A percentile compares a stretch with the other conserved stretches of the same genome.
phyloP scores from a whole-genome alignment of 2,329 filamentous ascomycete species.

The Cytospora paraplurivora region DNA sequence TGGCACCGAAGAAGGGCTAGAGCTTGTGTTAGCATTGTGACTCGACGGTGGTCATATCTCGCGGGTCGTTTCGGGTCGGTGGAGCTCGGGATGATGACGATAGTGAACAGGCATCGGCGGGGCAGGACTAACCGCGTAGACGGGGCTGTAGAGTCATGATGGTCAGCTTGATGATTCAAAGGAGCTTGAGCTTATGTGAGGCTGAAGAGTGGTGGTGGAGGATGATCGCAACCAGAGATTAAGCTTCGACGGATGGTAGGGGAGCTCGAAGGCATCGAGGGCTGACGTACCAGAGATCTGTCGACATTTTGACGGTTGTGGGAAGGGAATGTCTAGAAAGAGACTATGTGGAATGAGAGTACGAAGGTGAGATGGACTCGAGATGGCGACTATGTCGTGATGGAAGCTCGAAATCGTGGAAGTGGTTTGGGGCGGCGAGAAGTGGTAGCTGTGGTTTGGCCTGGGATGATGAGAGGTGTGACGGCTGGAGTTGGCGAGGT shows the following conservation, averaged over 20 bases:
- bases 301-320: slow-evolving; percentile 64
- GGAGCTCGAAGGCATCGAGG: slow-evolving; percentile 36
- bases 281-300: slow-evolving; percentile 77
- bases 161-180: slow-evolving; percentile 48
- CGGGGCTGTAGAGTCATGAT: slow-evolving; percentile 66
- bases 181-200: slow-evolving; percentile 15
- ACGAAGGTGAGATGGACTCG: slow-evolving; percentile 23
- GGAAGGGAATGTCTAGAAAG: slow-evolving; percentile 33
- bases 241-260: slow-evolving; percentile 30
- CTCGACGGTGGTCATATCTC: slow-evolving; percentile 18
- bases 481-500: slow-evolving; percentile 36
- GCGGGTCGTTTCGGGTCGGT: slow-evolving; percentile 32
- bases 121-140: slow-evolving; percentile 89
- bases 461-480: slow-evolving; percentile 24
- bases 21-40: slow-evolving; percentile 39
- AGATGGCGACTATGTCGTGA: slow-evolving; percentile 23
- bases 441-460: slow-evolving; percentile 28
- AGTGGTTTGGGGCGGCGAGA: slow-evolving; percentile 19
- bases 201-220: slow-evolving; percentile 14
- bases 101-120: slow-evolving; percentile 23
- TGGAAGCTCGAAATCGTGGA: slow-evolving; percentile 20
- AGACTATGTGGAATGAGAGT: slow-evolving; percentile 22
- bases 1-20: slow-evolving; percentile 90
- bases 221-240: slow-evolving; percentile 36
- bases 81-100: slow-evolving; percentile 33